A percentile compares a stretch with the other conserved stretches of the same genome.
phyloP scores from a whole-genome alignment of 148 eudicot species.

The Chenopodium berlandieri region DNA sequence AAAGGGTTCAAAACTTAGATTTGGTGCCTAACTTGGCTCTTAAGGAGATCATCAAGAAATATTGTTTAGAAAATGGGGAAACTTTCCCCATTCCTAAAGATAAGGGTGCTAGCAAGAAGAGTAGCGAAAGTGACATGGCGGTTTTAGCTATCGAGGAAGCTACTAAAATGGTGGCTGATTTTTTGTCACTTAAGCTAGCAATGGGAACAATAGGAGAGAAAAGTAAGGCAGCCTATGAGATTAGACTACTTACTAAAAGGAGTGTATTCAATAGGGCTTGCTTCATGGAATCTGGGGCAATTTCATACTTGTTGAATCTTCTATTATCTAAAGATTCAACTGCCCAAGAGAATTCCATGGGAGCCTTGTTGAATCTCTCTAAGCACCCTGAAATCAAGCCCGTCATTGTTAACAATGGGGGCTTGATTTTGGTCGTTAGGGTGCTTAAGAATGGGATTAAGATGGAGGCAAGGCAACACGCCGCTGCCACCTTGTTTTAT shows the following conservation, averaged over 20 bases:
- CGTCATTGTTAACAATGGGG: slow-evolving; percentile 53
- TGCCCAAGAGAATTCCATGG: slow-evolving; percentile 65
- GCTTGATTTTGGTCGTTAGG: slow-evolving; percentile 43
- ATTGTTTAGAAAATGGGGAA: slow-evolving; percentile 46
- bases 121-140: slow-evolving; percentile 15
- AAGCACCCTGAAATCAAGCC: slow-evolving; percentile 47
- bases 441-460: slow-evolving; percentile 54
- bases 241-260: slow-evolving; percentile 64
- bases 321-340: slow-evolving; percentile 39
- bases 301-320: slow-evolving; percentile 55
- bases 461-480: slow-evolving; percentile 64
- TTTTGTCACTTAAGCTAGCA: slow-evolving; percentile 47
- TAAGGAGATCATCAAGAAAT: slow-evolving; percentile 45
- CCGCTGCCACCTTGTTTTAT: slow-evolving; percentile 72
- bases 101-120: slow-evolving; percentile 1
- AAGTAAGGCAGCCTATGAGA: slow-evolving; percentile 62
- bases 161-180: slow-evolving; percentile 45
- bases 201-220: slow-evolving; percentile 43
- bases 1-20: slow-evolving; percentile 40
- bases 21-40: slow-evolving; percentile 67
- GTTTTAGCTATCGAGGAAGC: slow-evolving; percentile 49
- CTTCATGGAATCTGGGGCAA: slow-evolving; percentile 61
- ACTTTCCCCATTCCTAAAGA: slow-evolving; percentile 20
- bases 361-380: slow-evolving; percentile 71
- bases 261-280: slow-evolving; percentile 68